These are phyloP conservation scores for Xylaria sp. DNA, from an alignment of 2,329 filamentous ascomycete species.

Conservation along the genomic window DNA sequence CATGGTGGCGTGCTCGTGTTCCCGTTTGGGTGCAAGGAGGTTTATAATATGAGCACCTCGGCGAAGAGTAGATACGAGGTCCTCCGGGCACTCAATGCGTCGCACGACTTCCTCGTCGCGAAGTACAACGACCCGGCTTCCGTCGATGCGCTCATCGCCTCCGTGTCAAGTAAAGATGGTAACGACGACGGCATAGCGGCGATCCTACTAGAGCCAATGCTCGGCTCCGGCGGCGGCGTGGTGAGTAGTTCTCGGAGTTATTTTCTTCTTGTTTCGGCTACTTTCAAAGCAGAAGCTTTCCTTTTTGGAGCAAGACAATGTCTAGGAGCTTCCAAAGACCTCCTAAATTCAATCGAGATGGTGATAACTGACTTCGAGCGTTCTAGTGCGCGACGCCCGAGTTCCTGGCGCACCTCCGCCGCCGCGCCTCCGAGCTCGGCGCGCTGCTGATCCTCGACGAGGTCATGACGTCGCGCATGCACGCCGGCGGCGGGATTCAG, in stretches of 20 bases:
- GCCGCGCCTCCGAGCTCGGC: conserved; percentile 58
- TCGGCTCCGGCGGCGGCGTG: conserved; percentile 70
- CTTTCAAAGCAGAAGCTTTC: too few species aligned
- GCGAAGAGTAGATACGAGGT: conserved; percentile 22
- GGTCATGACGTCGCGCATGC: conserved; percentile 74
- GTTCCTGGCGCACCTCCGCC: conserved; percentile 65
- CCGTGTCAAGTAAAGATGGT: conserved; percentile 29
- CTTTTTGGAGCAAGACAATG: too few species aligned
- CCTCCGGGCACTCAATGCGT: conserved; percentile 34
- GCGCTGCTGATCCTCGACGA: conserved; percentile 76
- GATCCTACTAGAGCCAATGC: conserved; percentile 74
- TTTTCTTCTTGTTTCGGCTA: too few species aligned
- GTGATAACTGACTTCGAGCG: too few species aligned
- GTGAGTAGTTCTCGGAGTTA: too few species aligned
- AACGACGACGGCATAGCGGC: conserved; percentile 62
- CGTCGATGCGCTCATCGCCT: conserved; percentile 57
- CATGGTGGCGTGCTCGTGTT: conserved; percentile 35
- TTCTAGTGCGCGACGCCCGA: conserved; percentile 54
- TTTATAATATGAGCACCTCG: too few species aligned
- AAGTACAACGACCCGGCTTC: conserved; percentile 69
- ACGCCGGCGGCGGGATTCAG: conserved; percentile 60
- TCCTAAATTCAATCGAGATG: too few species aligned
- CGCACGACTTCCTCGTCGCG: conserved; percentile 67
- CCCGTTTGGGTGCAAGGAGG: conserved; percentile 29
- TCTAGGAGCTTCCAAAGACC: too few species aligned